Base-by-base conservation (phyloP, 345 rosid species). In the Linum usitatissimum region DNA sequence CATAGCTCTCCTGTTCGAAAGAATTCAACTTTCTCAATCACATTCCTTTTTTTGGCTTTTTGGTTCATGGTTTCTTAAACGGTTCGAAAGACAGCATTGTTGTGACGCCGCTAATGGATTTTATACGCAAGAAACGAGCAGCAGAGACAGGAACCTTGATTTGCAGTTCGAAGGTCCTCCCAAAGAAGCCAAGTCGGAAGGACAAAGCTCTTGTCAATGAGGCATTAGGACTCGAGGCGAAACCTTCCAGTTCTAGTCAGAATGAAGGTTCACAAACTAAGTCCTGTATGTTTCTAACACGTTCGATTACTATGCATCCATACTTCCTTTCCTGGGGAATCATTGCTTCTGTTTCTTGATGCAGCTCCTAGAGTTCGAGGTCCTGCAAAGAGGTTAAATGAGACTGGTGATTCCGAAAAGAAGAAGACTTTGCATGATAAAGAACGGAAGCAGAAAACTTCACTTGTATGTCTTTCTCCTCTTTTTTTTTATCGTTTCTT, bases 71-170 rank as follows among this genome's bases (percentile, higher is more conserved):
- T 23, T 66, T 19, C 45, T 3, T 65, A 87, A 89, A 84, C 23
- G 64, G 73, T 56, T 49, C 79, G 14, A 82, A 81, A 75, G 79
- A 80, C 13, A 62, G 80, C 65, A 78, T 74, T 30, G 68, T 84
- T 58, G 73, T 86, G 62, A 88, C 96, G 14, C 90, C 96, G 30
- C 74, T 88, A 31, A 88, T 88, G 96, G 90, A 88, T 71, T 88
- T 80, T 77, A 82, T 88, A 36, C 85, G 92, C 8, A 87, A 82
- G 69, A 86, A 81, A 67, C 80, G 92, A 75, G 83, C 89, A 76
- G 70, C 87, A 20, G 70, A 76, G 60, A 76, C 61, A 66, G 91
- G 80, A 63, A 55, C 79, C 39, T 83, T 70, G 91, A 91, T 87
- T 76, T 39, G 3, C 57, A 71, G 75, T 65, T 71, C 68, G 36